Evolutionary conservation across 2,329 filamentous ascomycete genomes (phyloP).

Genomic region (Monosporascus sp.): DNA sequence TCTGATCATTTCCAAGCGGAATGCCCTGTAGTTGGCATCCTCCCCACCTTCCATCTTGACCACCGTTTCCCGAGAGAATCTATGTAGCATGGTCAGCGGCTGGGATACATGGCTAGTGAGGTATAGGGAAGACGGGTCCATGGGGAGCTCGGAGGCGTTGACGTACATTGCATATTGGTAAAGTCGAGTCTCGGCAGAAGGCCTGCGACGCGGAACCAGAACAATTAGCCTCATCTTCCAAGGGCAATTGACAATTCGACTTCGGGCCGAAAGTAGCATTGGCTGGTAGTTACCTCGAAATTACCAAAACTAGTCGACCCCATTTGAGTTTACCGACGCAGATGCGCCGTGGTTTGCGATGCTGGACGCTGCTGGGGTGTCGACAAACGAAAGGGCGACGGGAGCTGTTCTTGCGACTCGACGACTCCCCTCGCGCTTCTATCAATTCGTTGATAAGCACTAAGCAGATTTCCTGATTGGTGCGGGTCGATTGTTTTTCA

Average conservation of each 20-base stretch:
- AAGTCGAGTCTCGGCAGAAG: conserved; percentile 78
- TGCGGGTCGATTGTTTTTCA: neutral
- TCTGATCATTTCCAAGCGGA: conserved; percentile 54
- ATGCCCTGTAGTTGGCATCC: conserved; percentile 78
- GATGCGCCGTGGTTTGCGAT: conserved; percentile 9
- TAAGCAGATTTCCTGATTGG: neutral
- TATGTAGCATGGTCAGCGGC: conserved; percentile 28
- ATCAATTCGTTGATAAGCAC: neutral
- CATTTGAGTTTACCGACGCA: conserved; percentile 34
- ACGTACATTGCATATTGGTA: conserved; percentile 81
- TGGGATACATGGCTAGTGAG: neutral
- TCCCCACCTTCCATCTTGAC: conserved; percentile 54
- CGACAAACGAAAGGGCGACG: neutral
- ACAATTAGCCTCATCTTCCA: conserved; percentile 8
- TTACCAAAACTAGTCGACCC: conserved; percentile 58
- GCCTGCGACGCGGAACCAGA: conserved; percentile 43
- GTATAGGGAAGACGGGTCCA: too few relatives aligned
- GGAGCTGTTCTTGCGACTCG: too few relatives aligned
- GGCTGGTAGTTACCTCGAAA: conserved; percentile 44
- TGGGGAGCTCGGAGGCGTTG: neutral
- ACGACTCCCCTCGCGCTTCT: too few relatives aligned
- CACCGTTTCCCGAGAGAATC: conserved; percentile 59
- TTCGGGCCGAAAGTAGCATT: neutral
- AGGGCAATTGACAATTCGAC: neutral
- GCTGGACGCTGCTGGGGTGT: conserved; percentile 7